phyloP scores from a whole-genome alignment of 805 yeast genomes.

The Hemisphaericaspora nanyangensis region DNA sequence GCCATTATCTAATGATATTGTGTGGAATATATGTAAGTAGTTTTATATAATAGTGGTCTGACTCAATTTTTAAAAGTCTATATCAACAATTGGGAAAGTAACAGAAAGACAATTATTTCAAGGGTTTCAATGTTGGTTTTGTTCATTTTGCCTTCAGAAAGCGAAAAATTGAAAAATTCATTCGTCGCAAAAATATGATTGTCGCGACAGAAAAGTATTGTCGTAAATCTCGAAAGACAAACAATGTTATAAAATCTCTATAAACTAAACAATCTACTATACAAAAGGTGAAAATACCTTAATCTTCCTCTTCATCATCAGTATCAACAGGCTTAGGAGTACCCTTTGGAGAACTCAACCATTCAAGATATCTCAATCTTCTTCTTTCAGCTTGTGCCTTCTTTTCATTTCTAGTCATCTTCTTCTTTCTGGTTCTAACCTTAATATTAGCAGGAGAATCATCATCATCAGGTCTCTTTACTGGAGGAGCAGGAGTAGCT shows the following conservation, averaged over 20 bases:
- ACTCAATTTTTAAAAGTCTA: too few relatives aligned
- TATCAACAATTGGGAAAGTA: too few relatives aligned
- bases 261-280: too few relatives aligned
- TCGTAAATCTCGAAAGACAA: background rate
- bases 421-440: conserved; percentile 90
- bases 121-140: too few relatives aligned
- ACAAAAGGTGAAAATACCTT: background rate
- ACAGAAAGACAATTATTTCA: too few relatives aligned
- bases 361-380: conserved; percentile 87
- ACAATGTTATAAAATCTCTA: background rate
- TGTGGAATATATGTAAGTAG: too few relatives aligned
- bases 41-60: too few relatives aligned
- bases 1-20: conserved; percentile 56
- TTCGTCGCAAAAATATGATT: too few relatives aligned
- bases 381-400: conserved; percentile 89
- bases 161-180: too few relatives aligned
- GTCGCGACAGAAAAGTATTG: background rate
- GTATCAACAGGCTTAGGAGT: conserved; percentile 94
- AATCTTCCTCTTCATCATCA: conserved; percentile 74
- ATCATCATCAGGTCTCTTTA: conserved; percentile 58
- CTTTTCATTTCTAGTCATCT: conserved; percentile 95
- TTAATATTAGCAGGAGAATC: conserved; percentile 96
- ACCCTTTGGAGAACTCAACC: conserved; percentile 96
- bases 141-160: too few relatives aligned
- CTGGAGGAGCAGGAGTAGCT: conserved; percentile 36